Conservation (phyloP, 768 basidiomycete genomes). For the Xerocomellus chrysenteron region DNA sequence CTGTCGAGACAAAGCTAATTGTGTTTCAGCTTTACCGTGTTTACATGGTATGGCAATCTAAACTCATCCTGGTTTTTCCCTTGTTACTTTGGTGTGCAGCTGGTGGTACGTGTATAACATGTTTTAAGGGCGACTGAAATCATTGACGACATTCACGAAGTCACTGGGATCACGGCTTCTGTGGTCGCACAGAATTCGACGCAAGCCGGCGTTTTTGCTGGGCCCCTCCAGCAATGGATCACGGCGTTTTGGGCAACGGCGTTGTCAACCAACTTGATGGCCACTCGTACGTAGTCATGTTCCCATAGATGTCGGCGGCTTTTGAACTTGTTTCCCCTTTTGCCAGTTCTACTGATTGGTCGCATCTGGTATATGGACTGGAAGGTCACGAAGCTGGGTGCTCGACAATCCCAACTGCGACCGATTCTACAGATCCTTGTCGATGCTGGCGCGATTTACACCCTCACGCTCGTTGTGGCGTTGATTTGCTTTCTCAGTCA, state of each 20-base stretch:
- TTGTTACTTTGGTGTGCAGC: not conserved
- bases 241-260: not conserved
- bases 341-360: not conserved
- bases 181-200: not conserved
- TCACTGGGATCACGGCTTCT: not conserved
- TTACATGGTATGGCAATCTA: not conserved
- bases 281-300: not conserved
- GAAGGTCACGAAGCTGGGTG: not conserved
- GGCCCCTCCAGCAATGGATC: slow-evolving; percentile 26
- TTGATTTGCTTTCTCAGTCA: not conserved
- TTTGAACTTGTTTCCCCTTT: not conserved
- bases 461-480: not conserved
- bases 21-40: not conserved
- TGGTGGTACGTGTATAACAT: not conserved
- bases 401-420: not conserved
- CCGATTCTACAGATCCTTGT: not conserved
- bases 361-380: not conserved
- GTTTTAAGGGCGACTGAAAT: not conserved
- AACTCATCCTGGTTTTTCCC: not conserved
- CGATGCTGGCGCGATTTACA: not conserved
- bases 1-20: not conserved
- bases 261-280: not conserved
- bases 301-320: not conserved
- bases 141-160: not conserved
- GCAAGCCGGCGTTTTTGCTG: slow-evolving; percentile 19